Base-by-base conservation (phyloP, 2,329 filamentous ascomycete species). In the Whalleya microplaca region DNA sequence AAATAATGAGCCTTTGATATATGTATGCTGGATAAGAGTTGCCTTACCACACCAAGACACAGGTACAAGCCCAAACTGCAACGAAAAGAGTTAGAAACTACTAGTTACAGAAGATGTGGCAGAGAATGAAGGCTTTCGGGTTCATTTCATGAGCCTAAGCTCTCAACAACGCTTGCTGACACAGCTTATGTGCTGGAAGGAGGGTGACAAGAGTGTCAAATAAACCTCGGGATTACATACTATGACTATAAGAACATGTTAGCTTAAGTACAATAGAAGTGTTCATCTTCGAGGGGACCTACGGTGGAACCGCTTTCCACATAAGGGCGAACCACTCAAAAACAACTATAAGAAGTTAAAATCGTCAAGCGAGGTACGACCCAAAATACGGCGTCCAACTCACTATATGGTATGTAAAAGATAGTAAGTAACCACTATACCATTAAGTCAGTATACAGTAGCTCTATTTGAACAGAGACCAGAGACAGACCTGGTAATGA, bases 401-500 rank as follows among this genome's bases (percentile, higher is more conserved):
- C 54, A 75, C 73, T 76, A 53, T 77, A 78, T 0, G 75, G 73
- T 42, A 78, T 78, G 58, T 78, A 78, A 51, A 78, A 78, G 43
- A 78, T 76, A 20, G 75, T 78, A 32, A 78, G 67, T 21, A 78
- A 67, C 76, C 76, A 78, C 69, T 73, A 32, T 16, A 43, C 45
- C 21, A 37, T 21, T 23, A 41, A 9, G 52, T 64, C 48, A 64
- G 48, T 29, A 46, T 45, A 12, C 21, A 27, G 7, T 46, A 6
- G 8, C 6, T 42, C 37, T 10, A 18, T 19, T 3, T 12, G 14
- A 14, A 18, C 23, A 20, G 21, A 40, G 10, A 23, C 40, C 20
- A n/a, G 12, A 45, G 12, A 59, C 55, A 48, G 47, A 73, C 72
- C 66, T 76, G 71, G 56, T 75, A 78, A 9, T 76, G 71, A 2